A percentile compares a stretch with the other conserved stretches of the same genome.
Evolutionary conservation across 495 filamentous ascomycete species (phyloP).

Genomic region (Annulohypoxylon nitens): DNA sequence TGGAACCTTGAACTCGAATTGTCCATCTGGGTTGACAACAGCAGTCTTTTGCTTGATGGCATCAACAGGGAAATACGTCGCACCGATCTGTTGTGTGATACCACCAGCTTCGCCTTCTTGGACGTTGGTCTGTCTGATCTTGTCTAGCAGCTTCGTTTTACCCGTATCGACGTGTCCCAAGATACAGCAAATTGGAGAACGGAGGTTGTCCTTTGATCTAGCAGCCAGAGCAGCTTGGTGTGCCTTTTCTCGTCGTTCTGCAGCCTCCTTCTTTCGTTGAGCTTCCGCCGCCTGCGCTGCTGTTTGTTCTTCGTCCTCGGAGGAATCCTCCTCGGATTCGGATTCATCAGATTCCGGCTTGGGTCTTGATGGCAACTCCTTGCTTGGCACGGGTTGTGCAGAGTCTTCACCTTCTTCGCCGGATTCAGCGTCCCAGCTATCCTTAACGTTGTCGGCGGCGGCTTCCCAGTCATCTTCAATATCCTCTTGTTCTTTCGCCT

Average conservation of each 20-base stretch:
- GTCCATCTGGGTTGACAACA: conserved; percentile 90
- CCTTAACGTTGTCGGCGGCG: conserved; percentile 84
- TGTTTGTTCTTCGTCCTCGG: conserved; percentile 77
- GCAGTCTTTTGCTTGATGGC: conserved; percentile 90
- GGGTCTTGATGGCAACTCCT: conserved; percentile 54
- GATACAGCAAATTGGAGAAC: conserved; percentile 99
- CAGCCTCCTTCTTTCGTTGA: conserved; percentile 86
- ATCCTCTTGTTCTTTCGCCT: conserved; percentile 68
- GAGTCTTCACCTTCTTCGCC: conserved; percentile 75
- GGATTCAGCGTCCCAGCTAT: conserved; percentile 91
- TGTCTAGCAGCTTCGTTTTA: conserved; percentile 98
- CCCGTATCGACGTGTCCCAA: conserved; percentile 99
- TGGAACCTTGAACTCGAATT: conserved; percentile 97
- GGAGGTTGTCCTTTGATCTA: conserved; percentile 91
- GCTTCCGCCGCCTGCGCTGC: conserved; percentile 76
- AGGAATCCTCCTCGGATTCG: conserved; percentile 65
- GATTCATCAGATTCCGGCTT: conserved; percentile 57
- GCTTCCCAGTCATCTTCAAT: conserved; percentile 89
- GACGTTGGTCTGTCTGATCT: conserved; percentile 98
- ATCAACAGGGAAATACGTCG: conserved; percentile 98
- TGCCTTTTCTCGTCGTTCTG: conserved; percentile 86
- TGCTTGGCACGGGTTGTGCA: conserved; percentile 29
- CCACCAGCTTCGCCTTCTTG: conserved; percentile 99
- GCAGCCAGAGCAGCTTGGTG: conserved; percentile 94
- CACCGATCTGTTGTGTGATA: conserved; percentile 99